phyloP scores from a whole-genome alignment of 257 asterid genomes.

The Lavandula angustifolia region DNA sequence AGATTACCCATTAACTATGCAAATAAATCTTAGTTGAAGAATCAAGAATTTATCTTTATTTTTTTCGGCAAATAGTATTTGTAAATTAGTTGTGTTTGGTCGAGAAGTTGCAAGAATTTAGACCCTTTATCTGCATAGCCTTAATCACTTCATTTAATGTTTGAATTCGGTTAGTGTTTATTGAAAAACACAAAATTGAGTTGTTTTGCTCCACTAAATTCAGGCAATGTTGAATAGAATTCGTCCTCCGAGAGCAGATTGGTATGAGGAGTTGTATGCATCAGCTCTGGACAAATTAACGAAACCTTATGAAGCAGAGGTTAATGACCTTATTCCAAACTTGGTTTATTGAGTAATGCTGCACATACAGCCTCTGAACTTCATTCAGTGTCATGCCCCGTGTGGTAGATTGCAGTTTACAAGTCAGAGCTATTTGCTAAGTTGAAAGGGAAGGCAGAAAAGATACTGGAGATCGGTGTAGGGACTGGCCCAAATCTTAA shows the following conservation, averaged over 20 bases:
- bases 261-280: slow-evolving; percentile 94
- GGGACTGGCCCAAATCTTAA: slow-evolving; percentile 92
- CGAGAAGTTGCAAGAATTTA: background rate
- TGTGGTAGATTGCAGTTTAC: slow-evolving; percentile 65
- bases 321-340: slow-evolving; percentile 28
- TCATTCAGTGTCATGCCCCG: slow-evolving; percentile 5
- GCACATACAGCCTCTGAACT: background rate
- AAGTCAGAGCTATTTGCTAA: slow-evolving; percentile 64
- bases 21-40: background rate
- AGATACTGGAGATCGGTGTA: slow-evolving; percentile 74
- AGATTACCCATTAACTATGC: background rate
- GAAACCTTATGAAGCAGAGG: slow-evolving; percentile 80
- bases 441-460: slow-evolving; percentile 63
- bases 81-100: background rate
- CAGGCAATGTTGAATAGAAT: slow-evolving; percentile 64
- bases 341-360: background rate
- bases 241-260: slow-evolving; percentile 85
- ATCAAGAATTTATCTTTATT: background rate
- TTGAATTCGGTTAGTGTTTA: background rate
- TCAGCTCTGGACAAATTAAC: slow-evolving; percentile 53
- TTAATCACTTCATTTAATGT: slow-evolving; percentile 4
- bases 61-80: background rate
- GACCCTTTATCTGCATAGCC: slow-evolving; percentile 16
- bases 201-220: slow-evolving; percentile 16
- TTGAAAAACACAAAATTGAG: background rate